phyloP scores from a whole-genome alignment of 768 basidiomycete species.

The Xanthoconium stramineum region DNA sequence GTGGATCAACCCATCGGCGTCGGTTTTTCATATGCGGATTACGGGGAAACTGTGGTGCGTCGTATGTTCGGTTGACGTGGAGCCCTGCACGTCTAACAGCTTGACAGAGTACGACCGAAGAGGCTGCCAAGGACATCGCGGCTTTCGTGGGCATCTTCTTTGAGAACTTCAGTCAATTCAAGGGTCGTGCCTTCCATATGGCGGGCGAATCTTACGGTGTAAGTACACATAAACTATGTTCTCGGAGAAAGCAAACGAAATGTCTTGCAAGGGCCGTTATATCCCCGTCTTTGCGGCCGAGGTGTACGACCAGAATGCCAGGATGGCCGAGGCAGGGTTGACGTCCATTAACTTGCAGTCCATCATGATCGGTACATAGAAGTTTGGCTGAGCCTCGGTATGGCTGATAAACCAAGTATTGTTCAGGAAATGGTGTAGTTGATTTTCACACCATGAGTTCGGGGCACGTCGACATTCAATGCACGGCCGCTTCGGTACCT shows the following conservation, averaged over 20 bases:
- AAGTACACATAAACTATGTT: background rate
- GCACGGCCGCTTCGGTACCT: constrained; percentile 47
- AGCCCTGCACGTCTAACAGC: background rate
- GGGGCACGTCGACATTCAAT: constrained; percentile 53
- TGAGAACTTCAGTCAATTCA: constrained; percentile 68
- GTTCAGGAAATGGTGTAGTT: constrained; percentile 44
- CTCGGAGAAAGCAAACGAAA: background rate
- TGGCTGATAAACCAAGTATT: background rate
- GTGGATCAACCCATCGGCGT: constrained; percentile 46
- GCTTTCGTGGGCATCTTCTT: constrained; percentile 73
- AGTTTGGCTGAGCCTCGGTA: background rate
- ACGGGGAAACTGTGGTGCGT: constrained; percentile 39
- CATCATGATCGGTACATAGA: constrained; percentile 43
- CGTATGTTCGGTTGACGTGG: background rate
- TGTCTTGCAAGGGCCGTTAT: constrained; percentile 43
- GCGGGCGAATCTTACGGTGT: too few species aligned
- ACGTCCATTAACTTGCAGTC: constrained; percentile 50
- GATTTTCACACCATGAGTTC: constrained; percentile 37
- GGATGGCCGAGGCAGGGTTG: constrained; percentile 40
- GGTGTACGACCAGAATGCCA: constrained; percentile 47
- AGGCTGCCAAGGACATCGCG: constrained; percentile 68
- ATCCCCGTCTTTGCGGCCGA: constrained; percentile 48
- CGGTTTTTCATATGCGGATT: constrained; percentile 46
- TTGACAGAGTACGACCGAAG: constrained; percentile 55
- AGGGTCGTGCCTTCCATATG: constrained; percentile 40